These are phyloP conservation scores for Tuber magnatum DNA, from an alignment of 495 filamentous ascomycete genomes.

Conservation along the genomic window DNA sequence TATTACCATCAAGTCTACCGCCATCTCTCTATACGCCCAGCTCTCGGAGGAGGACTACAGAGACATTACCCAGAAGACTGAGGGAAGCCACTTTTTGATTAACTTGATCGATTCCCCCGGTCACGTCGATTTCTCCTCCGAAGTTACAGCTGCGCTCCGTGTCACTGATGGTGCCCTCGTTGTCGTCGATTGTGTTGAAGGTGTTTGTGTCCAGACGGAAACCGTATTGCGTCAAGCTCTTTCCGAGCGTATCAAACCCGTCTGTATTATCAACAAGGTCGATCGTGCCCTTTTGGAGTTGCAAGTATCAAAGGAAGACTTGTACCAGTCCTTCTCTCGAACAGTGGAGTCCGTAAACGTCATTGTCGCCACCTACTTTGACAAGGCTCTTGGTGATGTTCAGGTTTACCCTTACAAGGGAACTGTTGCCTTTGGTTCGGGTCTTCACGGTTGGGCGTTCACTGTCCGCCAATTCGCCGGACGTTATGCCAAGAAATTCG, in stretches of 20 bases:
- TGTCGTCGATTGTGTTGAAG: conserved; percentile 98
- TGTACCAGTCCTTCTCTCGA: conserved; percentile 99
- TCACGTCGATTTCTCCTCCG: conserved; percentile 99
- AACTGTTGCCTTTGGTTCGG: conserved; percentile 97
- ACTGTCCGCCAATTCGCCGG: conserved; percentile 96
- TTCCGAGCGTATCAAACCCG: conserved; percentile 99
- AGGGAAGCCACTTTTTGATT: conserved; percentile 95
- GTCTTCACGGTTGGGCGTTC: conserved; percentile 99
- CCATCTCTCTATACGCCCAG: conserved; percentile 93
- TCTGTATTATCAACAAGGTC: conserved; percentile 99
- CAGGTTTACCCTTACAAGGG: conserved; percentile 95
- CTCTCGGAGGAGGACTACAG: conserved; percentile 83
- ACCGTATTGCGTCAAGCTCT: conserved; percentile 98
- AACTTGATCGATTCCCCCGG: conserved; percentile 99
- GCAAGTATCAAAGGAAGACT: conserved; percentile 94
- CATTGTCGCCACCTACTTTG: conserved; percentile 96
- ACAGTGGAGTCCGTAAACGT: conserved; percentile 99
- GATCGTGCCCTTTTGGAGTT: conserved; percentile 98
- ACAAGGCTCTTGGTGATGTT: conserved; percentile 93
- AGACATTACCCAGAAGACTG: conserved; percentile 78
- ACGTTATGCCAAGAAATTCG: conserved; percentile 98
- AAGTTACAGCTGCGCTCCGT: conserved; percentile 98
- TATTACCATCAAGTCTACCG: conserved; percentile 99
- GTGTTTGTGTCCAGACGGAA: conserved; percentile 99
- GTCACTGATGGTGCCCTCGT: conserved; percentile 99